phyloP scores from a whole-genome alignment of 257 asterid genomes.

The Primulina tabacum region DNA sequence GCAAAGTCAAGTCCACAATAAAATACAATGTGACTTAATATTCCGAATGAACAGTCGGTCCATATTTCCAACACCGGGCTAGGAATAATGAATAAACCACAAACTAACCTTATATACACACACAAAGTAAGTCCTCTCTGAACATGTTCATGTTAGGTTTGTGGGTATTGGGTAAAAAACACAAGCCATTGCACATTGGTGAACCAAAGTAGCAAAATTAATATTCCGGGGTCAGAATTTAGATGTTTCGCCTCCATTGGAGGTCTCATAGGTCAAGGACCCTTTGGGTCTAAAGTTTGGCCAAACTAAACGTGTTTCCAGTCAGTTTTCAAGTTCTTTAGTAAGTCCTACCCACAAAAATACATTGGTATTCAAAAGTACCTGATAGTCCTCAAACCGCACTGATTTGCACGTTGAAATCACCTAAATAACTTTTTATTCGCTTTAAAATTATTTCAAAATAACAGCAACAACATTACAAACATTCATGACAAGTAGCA shows the following conservation, averaged over 20 bases:
- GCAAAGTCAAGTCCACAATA: neutral
- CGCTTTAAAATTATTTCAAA: no score
- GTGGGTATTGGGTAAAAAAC: neutral
- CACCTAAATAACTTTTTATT: no score
- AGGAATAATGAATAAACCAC: no score
- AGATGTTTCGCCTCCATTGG: slow-evolving; percentile 4
- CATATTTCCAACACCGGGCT: neutral
- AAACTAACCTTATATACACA: no score
- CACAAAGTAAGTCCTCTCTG: neutral
- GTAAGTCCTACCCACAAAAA: neutral
- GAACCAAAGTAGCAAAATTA: neutral
- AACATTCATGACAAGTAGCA: no score
- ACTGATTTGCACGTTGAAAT: neutral
- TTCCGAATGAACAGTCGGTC: neutral
- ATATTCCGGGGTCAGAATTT: neutral
- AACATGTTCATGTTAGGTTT: neutral
- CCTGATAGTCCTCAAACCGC: neutral
- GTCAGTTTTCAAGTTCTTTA: neutral
- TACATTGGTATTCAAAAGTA: neutral
- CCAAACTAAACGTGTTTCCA: neutral
- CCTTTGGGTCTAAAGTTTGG: neutral
- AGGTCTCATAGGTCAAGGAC: neutral
- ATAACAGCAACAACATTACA: no score
- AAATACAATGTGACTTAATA: neutral
- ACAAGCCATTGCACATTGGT: neutral